Base-by-base conservation (phyloP, 192 early-diverging fungal species). In the Backusella australiensis region DNA sequence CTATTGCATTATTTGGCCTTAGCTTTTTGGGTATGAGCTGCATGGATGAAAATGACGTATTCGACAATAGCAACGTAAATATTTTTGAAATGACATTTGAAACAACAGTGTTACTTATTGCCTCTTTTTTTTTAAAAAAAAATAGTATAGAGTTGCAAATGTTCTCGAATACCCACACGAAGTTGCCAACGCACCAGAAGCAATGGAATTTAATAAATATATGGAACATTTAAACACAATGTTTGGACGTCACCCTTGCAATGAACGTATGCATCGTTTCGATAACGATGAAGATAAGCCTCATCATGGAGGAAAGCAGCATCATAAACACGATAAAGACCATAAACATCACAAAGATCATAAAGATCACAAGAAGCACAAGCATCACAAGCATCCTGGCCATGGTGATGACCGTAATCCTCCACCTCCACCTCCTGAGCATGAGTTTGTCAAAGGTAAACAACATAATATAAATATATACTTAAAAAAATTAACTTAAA, bases 351-450 rank as follows among this genome's bases (percentile, higher is more conserved):
- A 34, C n/a, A n/a, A 34, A 39, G 17, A 4, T 3, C 67, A 36
- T 19, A 32, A 32, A 11, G 19, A 17, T n/a, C 67, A 63, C 29
- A 63, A 69, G 12, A 12, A 44, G 3, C 63, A 65, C 12, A 32
- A 65, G 21, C 29, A 29, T 5, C 23, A 11, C 4, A 32, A 32
- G 7, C 67, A n/a, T 39, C 67, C 34, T 15, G 34, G 6, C n/a
- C 34, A 36, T 38, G 34, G 67, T 39, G n/a, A 34, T 69, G 34
- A 19, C 4, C 4, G 35, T 15, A 12, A 41, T 39, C n/a, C 39
- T 3, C 69, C 39, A 34, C 70, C 44, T 46, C 70, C 68, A 34
- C 70, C 44, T 46, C 70, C 68, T 39, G 68, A 63, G 12, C 11
- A 63, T 63, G 56, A 63, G 8, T 63, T 63, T 63, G 26, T 63